Conservation (phyloP, 768 basidiomycete genomes). For the Coprinopsis strossmayeri region DNA sequence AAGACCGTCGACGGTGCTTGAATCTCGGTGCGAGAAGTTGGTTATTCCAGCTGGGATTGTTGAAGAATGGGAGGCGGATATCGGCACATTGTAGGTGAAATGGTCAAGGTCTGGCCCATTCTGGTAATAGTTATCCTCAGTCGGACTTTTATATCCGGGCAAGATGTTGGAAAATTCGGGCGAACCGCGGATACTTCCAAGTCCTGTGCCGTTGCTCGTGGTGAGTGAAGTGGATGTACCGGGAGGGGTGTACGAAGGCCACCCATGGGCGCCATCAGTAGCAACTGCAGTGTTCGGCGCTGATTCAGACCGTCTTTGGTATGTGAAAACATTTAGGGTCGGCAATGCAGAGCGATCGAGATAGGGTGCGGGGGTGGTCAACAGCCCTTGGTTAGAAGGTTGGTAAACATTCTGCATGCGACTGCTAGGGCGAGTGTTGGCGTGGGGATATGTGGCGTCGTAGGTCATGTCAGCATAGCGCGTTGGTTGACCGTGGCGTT, state of each 20-base stretch:
- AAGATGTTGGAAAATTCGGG: slow-evolving; percentile 34
- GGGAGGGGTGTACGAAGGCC: slow-evolving; percentile 61
- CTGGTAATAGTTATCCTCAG: slow-evolving; percentile 35
- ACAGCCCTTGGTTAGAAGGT: slow-evolving; percentile 13
- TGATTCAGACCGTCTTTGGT: slow-evolving; percentile 39
- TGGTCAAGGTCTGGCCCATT: slow-evolving; percentile 40
- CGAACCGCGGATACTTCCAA: slow-evolving; percentile 31
- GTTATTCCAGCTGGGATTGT: slow-evolving; percentile 20
- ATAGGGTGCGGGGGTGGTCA: slow-evolving; percentile 16
- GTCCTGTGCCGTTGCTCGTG: slow-evolving; percentile 35
- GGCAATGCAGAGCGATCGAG: slow-evolving; percentile 40
- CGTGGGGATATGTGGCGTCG: slow-evolving; percentile 20
- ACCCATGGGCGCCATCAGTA: slow-evolving; percentile 42
- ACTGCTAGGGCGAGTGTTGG: slow-evolving; percentile 12
- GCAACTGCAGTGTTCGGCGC: slow-evolving; percentile 45
- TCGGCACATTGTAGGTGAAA: slow-evolving; percentile 41
- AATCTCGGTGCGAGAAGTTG: slow-evolving; percentile 21
- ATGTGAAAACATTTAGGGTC: slow-evolving; percentile 32
- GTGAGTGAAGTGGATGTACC: slow-evolving; percentile 47
- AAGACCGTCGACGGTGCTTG: slow-evolving; percentile 6
- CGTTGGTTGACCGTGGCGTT: slow-evolving; percentile 20
- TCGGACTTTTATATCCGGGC: slow-evolving; percentile 26
- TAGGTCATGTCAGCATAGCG: slow-evolving; percentile 12
- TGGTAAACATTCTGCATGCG: slow-evolving; percentile 16
- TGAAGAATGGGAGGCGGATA: slow-evolving; percentile 19